Percentiles rank a stretch among this genome's conserved stretches.
These are phyloP conservation scores for Taphrina confusa DNA, from an alignment of 1,139 yeast genomes.

Conservation along the genomic window DNA sequence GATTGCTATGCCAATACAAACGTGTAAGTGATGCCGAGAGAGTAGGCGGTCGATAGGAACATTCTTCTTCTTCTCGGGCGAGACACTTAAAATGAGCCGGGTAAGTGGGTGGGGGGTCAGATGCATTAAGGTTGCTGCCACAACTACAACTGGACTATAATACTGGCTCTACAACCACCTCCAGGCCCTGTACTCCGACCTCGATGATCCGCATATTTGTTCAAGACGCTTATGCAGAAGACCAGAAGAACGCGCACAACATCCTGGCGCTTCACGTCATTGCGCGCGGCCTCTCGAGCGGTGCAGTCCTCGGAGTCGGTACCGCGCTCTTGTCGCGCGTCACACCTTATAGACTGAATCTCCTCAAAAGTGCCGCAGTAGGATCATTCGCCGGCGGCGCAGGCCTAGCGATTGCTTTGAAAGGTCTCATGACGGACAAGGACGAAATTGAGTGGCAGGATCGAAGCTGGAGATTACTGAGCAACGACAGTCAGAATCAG, in stretches of 20 bases:
- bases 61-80: too few relatives aligned
- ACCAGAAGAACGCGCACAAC: constrained; percentile 4
- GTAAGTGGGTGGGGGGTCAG: too few relatives aligned
- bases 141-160: too few relatives aligned
- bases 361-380: background rate
- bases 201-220: background rate
- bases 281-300: background rate
- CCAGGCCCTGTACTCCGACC: too few relatives aligned
- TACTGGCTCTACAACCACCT: too few relatives aligned
- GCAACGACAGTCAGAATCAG: background rate
- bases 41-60: too few relatives aligned
- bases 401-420: background rate
- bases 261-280: constrained; percentile 2
- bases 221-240: background rate
- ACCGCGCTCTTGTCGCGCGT: background rate
- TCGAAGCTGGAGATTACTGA: background rate
- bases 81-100: too few relatives aligned
- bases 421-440: background rate
- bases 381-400: background rate
- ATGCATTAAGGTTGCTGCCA: too few relatives aligned
- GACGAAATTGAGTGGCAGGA: constrained; percentile 10
- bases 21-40: too few relatives aligned
- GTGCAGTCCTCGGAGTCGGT: background rate
- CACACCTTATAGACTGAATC: background rate
- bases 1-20: too few relatives aligned